Percentiles rank a stretch among this genome's conserved stretches.
Conservation (phyloP, 306 rosid species). For the Castanea crenata region DNA sequence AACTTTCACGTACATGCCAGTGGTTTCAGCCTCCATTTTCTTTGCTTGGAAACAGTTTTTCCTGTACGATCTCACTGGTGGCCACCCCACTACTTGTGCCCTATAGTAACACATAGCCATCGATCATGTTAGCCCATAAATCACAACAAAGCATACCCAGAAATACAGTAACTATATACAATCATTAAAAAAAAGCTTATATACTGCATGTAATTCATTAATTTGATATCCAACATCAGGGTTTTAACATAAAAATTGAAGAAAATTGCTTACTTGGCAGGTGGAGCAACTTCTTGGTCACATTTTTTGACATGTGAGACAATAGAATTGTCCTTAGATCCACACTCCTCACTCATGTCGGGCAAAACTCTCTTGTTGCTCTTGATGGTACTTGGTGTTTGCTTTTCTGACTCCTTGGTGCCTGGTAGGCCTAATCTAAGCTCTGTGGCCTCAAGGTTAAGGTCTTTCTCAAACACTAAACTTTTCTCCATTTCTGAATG, state of each 20-base stretch:
- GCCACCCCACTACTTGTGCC: constrained; percentile 59
- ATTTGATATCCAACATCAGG: background rate
- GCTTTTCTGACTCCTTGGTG: constrained; percentile 8
- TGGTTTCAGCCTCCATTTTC: constrained; percentile 8
- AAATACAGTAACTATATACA: background rate
- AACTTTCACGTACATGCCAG: constrained; percentile 37
- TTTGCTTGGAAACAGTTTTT: constrained; percentile 35
- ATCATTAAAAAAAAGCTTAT: background rate
- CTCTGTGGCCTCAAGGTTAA: constrained; percentile 57
- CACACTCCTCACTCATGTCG: background rate
- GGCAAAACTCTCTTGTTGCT: constrained; percentile 41
- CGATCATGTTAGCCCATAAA: background rate
- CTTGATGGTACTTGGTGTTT: background rate
- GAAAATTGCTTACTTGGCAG: constrained; percentile 41
- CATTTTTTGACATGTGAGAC: background rate
- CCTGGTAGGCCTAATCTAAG: constrained; percentile 43
- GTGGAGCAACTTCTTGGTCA: constrained; percentile 25
- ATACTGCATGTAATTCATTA: background rate
- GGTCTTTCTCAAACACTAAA: constrained; percentile 12
- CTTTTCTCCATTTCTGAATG: background rate
- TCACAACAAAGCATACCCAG: background rate
- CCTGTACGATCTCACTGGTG: constrained; percentile 40
- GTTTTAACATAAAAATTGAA: background rate
- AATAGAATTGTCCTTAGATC: background rate
- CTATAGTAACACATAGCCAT: constrained; percentile 12